Conservation (phyloP, 345 rosid genomes). For the Durio zibethinus region DNA sequence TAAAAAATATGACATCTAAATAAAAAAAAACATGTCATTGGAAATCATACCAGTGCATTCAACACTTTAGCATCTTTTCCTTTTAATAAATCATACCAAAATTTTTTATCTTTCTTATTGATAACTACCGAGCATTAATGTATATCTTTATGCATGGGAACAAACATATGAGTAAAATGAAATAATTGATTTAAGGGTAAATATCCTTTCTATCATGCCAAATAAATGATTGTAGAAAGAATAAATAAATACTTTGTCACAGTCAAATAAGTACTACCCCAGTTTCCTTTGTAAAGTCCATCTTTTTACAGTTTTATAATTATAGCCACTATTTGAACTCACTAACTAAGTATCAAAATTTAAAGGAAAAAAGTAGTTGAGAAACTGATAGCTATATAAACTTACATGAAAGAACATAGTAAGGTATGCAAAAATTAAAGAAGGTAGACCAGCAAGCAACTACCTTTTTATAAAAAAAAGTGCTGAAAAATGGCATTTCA, state of each 20-base stretch:
- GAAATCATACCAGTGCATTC: conserved; percentile 56
- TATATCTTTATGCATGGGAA: conserved; percentile 82
- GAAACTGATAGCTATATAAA: not conserved
- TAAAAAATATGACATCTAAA: not conserved
- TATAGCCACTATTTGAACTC: conserved; percentile 47
- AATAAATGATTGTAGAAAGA: conserved; percentile 1
- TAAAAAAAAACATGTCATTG: not conserved
- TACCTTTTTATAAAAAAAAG: conserved; percentile 97
- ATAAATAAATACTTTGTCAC: conserved; percentile 57
- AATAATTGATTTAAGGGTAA: not conserved
- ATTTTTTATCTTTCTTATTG: conserved; percentile 66
- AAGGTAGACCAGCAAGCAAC: conserved; percentile 12
- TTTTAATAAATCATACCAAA: conserved; percentile 90
- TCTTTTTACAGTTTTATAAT: conserved; percentile 77
- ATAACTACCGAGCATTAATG: conserved; percentile 98
- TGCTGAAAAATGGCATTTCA: conserved; percentile 93
- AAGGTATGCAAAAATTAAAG: not conserved
- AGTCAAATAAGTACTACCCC: conserved; percentile 74
- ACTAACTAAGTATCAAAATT: conserved; percentile 47
- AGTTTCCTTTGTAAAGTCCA: conserved; percentile 85
- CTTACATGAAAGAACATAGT: not conserved
- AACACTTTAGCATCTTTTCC: conserved; percentile 70
- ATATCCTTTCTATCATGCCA: not conserved
- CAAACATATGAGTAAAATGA: conserved; percentile 64
- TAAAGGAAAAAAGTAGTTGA: conserved; percentile 5